Evolutionary conservation across 176 grass and related monocot species (phyloP).

Genomic region (Zizania latifolia): DNA sequence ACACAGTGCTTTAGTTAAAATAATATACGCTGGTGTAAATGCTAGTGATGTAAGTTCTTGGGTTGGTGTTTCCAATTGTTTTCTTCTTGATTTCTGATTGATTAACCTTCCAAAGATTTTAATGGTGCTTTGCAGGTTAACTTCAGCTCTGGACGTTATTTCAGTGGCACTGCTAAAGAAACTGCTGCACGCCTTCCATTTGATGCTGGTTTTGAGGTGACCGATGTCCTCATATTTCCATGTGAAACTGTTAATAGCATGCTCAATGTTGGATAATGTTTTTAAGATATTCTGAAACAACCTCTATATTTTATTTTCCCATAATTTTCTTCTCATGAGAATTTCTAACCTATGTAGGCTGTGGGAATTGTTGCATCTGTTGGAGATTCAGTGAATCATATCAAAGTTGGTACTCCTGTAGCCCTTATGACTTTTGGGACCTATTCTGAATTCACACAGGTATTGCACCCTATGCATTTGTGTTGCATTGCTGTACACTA

Average conservation of each 20-base stretch:
- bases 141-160: conserved; percentile 93
- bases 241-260: not conserved
- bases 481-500: conserved; percentile 20
- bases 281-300: not conserved
- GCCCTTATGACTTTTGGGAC: conserved; percentile 96
- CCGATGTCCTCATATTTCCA: not conserved
- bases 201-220: conserved; percentile 97
- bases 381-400: conserved; percentile 68
- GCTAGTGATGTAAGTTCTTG: conserved; percentile 89
- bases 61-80: not conserved
- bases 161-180: conserved; percentile 66
- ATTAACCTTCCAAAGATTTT: not conserved
- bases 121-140: conserved; percentile 61
- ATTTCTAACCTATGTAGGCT: conserved; percentile 51
- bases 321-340: not conserved
- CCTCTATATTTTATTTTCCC: not conserved
- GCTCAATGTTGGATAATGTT: not conserved
- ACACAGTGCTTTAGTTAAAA: conserved; percentile 73
- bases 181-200: conserved; percentile 72
- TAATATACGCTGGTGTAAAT: conserved; percentile 98
- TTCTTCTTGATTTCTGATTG: conserved; percentile 18
- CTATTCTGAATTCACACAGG: conserved; percentile 85
- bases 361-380: conserved; percentile 88
- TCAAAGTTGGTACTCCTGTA: conserved; percentile 88
- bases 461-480: conserved; percentile 30